Evolutionary conservation across 2,329 filamentous ascomycete genomes (phyloP).

Genomic region (Trichophyton mentagrophytes): DNA sequence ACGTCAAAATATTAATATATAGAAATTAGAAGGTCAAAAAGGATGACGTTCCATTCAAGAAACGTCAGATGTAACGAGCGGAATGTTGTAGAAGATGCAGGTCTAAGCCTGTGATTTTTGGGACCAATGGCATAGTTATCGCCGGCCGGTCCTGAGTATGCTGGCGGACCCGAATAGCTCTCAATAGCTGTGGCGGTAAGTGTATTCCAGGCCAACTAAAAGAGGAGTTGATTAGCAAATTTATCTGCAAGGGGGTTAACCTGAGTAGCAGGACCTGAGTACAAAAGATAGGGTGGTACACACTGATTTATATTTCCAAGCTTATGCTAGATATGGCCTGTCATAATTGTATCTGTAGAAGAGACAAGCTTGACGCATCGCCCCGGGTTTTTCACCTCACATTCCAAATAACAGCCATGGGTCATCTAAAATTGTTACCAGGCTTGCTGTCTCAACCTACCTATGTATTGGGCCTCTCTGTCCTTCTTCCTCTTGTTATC

Average conservation of each 20-base stretch:
- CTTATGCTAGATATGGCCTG: not conserved
- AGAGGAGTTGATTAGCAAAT: not conserved
- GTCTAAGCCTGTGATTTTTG: not conserved
- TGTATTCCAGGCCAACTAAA: not conserved
- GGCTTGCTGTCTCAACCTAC: not conserved
- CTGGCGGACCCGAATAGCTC: not conserved
- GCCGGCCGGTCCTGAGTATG: slow-evolving; percentile 1
- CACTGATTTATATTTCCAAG: slow-evolving; percentile 1
- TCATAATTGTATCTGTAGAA: not conserved
- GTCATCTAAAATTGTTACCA: not conserved
- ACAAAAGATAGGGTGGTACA: not conserved
- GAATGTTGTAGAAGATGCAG: not conserved
- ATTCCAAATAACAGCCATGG: not conserved
- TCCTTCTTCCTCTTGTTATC: not conserved
- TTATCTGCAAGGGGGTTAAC: slow-evolving; percentile 2
- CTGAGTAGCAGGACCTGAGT: slow-evolving; percentile 3
- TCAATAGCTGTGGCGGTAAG: not conserved
- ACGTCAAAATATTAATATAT: not conserved
- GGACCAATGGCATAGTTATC: slow-evolving; percentile 4
- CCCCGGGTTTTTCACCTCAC: not conserved
- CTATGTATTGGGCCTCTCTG: not conserved
- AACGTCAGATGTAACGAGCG: not conserved
- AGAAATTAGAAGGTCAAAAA: not conserved
- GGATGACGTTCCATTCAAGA: not conserved
- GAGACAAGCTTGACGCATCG: not conserved